These are phyloP conservation scores for Piloderma croceum DNA, from an alignment of 768 basidiomycete species.

Conservation along the genomic window DNA sequence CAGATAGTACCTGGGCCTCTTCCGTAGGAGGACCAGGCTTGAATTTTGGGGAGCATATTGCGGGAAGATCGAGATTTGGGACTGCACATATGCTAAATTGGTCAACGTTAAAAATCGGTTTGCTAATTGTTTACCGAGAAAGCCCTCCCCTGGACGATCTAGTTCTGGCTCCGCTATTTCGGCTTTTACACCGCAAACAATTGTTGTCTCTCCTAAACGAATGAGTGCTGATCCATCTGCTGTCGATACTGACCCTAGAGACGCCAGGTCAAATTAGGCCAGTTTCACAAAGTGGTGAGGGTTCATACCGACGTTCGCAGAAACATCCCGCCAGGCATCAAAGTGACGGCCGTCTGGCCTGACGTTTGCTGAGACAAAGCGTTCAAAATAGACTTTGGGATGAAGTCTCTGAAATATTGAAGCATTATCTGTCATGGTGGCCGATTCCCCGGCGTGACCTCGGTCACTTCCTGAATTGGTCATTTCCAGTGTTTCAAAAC, in stretches of 20 bases:
- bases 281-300: constrained; percentile 1
- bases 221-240: constrained; percentile 92
- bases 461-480: too few relatives aligned
- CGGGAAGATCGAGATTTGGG: constrained; percentile 91
- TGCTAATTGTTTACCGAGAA: constrained; percentile 61
- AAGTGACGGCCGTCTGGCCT: constrained; percentile 81
- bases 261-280: constrained; percentile 1
- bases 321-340: constrained; percentile 66
- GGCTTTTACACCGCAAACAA: constrained; percentile 94
- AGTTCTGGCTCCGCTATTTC: constrained; percentile 90
- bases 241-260: constrained; percentile 84
- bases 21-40: constrained; percentile 94
- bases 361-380: constrained; percentile 72
- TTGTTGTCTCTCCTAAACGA: constrained; percentile 84
- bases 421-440: too few relatives aligned
- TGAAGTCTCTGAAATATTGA: constrained; percentile 83
- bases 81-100: constrained; percentile 41
- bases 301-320: constrained; percentile 70
- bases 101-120: neutral
- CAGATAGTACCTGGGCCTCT: constrained; percentile 88
- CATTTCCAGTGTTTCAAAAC: too few relatives aligned
- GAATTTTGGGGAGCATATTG: constrained; percentile 89
- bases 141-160: constrained; percentile 68
- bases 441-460: too few relatives aligned
- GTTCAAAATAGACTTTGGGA: constrained; percentile 80